phyloP scores from a whole-genome alignment of 306 rosid species.

The Dicorynia guianensis region DNA sequence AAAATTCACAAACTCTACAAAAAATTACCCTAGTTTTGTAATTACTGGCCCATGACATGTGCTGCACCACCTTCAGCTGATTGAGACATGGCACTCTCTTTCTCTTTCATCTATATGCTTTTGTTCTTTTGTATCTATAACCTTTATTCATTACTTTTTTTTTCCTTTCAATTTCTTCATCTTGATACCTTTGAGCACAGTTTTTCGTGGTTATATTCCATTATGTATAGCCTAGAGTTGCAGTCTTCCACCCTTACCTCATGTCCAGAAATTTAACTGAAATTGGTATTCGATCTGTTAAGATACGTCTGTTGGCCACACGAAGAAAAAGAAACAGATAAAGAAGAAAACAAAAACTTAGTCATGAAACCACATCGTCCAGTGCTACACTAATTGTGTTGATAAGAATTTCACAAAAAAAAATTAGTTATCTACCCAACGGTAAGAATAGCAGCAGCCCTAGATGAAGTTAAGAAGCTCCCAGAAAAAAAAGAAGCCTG shows the following conservation, averaged over 20 bases:
- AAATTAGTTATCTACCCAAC: neutral
- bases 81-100: conserved; percentile 50
- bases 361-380: neutral
- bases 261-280: neutral
- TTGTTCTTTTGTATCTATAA: conserved; percentile 43
- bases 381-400: no score
- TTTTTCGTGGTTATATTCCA: neutral
- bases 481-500: neutral
- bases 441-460: neutral
- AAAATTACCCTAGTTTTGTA: conserved; percentile 60
- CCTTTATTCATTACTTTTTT: conserved; percentile 3
- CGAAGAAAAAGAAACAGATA: neutral
- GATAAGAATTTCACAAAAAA: no score
- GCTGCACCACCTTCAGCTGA: conserved; percentile 52
- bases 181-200: neutral
- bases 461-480: neutral
- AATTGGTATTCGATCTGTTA: neutral
- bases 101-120: conserved; percentile 34
- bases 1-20: conserved; percentile 50
- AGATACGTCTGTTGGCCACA: neutral
- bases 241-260: neutral
- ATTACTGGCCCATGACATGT: conserved; percentile 68
- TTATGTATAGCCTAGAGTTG: neutral
- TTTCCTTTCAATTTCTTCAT: neutral
- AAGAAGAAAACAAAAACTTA: neutral